Evolutionary conservation across 345 rosid species (phyloP), one percentile per base, ranked within the genome.

Genomic region (Eutrema heterophyllum): DNA sequence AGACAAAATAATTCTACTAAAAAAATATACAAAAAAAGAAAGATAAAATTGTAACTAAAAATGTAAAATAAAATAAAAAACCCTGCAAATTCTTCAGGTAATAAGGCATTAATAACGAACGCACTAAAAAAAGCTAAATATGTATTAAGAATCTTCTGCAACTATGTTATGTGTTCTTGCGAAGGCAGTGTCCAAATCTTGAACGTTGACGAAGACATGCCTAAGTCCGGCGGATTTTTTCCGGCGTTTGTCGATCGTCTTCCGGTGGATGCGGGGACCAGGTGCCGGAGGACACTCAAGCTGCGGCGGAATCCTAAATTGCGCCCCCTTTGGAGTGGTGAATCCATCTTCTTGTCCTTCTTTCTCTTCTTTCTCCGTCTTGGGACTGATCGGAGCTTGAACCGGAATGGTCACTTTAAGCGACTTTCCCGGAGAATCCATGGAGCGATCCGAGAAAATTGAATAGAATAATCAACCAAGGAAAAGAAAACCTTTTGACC

Each of bases 261-360:
- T 63, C 50, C 58, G 74, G 43, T 16, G 30, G 41, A 41, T n/a
- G 4, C 50, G 15, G 0, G 16, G 65, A 1, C 32, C 6, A 8
- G 80, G 75, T 27, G 80, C 75, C n/a, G 75, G 80, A 46, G 80
- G 80, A 63, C 80, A 76, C 24, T 27, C 27, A 4, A 38, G 14
- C 15, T 24, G 38, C 53, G 38, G 57, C 30, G 66, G 80, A 35
- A 76, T 70, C 11, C 64, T 76, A 30, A 55, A 69, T 4, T 54
- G 36, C 1, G 18, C 24, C 27, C 60, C 71, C 27, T 65, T 55
- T 18, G 80, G 80, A 55, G 80, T 70, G 0, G 53, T 70, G 71
- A 39, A 64, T 39, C 71, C 71, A 64, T 63, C 75, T 44, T 55
- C 52, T 40, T 67, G 6, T 7, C 10, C 58, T 14, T 59, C 24